Evolutionary conservation across 495 filamentous ascomycete species (phyloP), one percentile per base, ranked within the genome.

Genomic region (Pyrenopolyporus hunteri): DNA sequence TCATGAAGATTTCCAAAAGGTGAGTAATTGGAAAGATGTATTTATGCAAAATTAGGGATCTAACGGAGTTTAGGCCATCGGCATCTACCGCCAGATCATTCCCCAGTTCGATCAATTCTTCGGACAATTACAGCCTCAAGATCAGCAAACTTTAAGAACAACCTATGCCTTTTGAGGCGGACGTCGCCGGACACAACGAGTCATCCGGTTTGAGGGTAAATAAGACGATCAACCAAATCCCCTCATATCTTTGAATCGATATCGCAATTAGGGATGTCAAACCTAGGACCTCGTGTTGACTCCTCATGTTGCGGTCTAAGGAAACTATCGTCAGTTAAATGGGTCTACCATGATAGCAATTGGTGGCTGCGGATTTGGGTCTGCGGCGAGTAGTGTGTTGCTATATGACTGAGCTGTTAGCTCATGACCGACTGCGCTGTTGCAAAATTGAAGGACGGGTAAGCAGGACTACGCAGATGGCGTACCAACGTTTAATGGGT

Each of bases 91-190:
- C 72, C 82, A 83, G 55, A 80, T 97, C 68, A 97, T 97, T 63
- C 89, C 90, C 57, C 82, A 92, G 71, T 96, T 96, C 72, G 82
- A 86, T 72, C 82, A 85, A 20, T 96, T 95, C 76, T 76, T 97
- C 64, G 74, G 74, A 19, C 87, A 88, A 67, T 77, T 96, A 37
- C 77, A 87, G 22, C 75, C 80, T 26, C 74, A 78, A 14, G 87
- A 91, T 60, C 80, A 85, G 57, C 83, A 86, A 67, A 81, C 79
- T 57, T 62, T 85, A 57, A 61, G 53, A 35, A 56, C 55, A 19
- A 69, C 53, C 0, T 71, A 71, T 36, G 44, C 17, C 23, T 64
- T 71, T 42, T 71, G 49, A 59, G 59, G 17, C 22, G 16, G 47
- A 31, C 1, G 9, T 31, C 14, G 11, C 29, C 9, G 13, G 55